phyloP scores from a whole-genome alignment of 495 filamentous ascomycete genomes.

The Penicillium daleae region DNA sequence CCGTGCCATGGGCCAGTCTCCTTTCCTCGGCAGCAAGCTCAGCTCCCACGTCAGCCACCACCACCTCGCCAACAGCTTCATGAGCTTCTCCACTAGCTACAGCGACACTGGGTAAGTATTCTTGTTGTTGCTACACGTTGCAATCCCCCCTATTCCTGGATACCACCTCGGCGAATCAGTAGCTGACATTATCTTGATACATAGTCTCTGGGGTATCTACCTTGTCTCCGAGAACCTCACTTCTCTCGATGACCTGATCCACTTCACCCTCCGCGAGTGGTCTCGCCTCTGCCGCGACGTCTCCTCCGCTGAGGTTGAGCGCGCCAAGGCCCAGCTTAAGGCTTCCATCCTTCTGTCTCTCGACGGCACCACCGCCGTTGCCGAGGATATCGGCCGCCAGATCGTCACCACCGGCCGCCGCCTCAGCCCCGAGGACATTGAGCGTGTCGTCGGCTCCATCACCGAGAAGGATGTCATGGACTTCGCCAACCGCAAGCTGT shows the following conservation, averaged over 20 bases:
- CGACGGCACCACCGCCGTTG: conserved; percentile 94
- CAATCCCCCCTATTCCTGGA: not conserved
- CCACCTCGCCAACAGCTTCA: conserved; percentile 97
- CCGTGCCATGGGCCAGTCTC: conserved; percentile 94
- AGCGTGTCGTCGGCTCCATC: conserved; percentile 82
- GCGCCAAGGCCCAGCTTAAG: conserved; percentile 98
- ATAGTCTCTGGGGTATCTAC: conserved; percentile 99
- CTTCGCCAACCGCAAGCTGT: conserved; percentile 87
- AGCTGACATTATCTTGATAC: conserved; percentile 27
- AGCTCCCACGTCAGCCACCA: conserved; percentile 90
- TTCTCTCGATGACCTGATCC: conserved; percentile 88
- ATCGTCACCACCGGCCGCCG: conserved; percentile 95
- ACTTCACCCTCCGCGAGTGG: conserved; percentile 99
- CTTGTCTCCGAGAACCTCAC: conserved; percentile 88
- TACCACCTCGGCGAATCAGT: not conserved
- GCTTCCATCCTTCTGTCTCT: conserved; percentile 95
- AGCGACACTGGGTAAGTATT: conserved; percentile 92
- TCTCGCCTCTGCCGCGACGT: conserved; percentile 86
- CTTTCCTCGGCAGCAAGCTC: conserved; percentile 96
- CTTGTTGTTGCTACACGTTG: too few species aligned
- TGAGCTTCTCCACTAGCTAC: conserved; percentile 99
- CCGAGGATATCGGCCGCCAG: conserved; percentile 98
- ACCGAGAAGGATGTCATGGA: conserved; percentile 97
- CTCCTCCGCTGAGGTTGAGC: conserved; percentile 88
- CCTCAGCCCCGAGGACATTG: conserved; percentile 89